Evolutionary conservation across 2,329 filamentous ascomycete species (phyloP), one percentile per base, ranked within the genome.

Genomic region (Clonostachys rosea): DNA sequence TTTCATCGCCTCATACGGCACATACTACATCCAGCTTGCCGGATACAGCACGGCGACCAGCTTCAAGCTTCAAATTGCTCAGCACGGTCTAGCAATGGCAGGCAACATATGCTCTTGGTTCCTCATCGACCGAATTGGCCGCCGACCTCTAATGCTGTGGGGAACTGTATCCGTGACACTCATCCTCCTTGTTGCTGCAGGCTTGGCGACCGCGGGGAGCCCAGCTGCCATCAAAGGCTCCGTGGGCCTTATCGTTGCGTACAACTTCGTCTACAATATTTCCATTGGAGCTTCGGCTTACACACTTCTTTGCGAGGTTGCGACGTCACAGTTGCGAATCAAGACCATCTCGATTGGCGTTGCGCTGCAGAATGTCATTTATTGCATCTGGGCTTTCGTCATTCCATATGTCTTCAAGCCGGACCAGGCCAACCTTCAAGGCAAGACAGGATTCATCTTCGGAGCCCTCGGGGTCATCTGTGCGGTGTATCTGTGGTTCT

Each of bases 331-430:
- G 1, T 59, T 74, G 6, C 62, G 70, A 20, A 60, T 66, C 5
- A 58, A 61, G 7, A 68, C 67, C 0, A 67, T 68, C 46, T 64
- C 62, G 2, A 53, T 70, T 1, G 62, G 67, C 3, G 70, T 66
- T 1, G 66, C 67, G 5, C 65, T 61, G 1, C 65, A 70, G 34
- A 61, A 60, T 1, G 50, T 64, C 12, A 61, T 63, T 58, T 67
- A 67, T 3, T 57, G 65, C 14, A 56, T 66, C 8, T 66, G 71
- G 57, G 66, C 63, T 46, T 68, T 71, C 45, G 61, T 60, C 2
- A 63, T 68, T 16, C 69, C 70, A 0, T 73, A 71, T 47, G 68
- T 72, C 65, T 61, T 71, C 9, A 69, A 69, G 40, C 66, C 65
- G 0, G 66, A 68, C 34, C 53, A 66, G 34, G 67, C 50, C 6